Evolutionary conservation across 352 stramenopile genomes (phyloP).

Genomic region (Salisapilia sapeloensis): DNA sequence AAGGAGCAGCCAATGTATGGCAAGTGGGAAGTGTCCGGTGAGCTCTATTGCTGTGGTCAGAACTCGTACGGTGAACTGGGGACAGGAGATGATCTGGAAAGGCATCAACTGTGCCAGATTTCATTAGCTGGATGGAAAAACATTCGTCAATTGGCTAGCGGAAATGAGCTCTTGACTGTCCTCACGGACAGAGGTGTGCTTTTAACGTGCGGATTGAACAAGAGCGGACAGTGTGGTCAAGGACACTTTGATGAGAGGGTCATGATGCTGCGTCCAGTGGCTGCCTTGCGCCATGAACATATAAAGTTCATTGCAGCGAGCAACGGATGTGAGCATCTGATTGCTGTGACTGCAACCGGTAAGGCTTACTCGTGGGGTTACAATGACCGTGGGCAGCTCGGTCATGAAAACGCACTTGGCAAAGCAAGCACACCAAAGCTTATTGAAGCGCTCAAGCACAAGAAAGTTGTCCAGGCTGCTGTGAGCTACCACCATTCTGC

Average conservation of each 20-base stretch:
- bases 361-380: slow-evolving; percentile 79
- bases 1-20: slow-evolving; percentile 80
- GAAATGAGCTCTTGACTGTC: slow-evolving; percentile 67
- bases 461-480: slow-evolving; percentile 59
- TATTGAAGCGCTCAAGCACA: slow-evolving; percentile 71
- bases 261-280: slow-evolving; percentile 63
- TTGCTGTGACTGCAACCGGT: slow-evolving; percentile 63
- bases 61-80: slow-evolving; percentile 82
- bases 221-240: slow-evolving; percentile 77
- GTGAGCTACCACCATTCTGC: slow-evolving; percentile 80
- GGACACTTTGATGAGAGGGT: slow-evolving; percentile 78
- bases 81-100: slow-evolving; percentile 70
- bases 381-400: slow-evolving; percentile 75
- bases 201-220: slow-evolving; percentile 73
- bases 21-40: slow-evolving; percentile 66
- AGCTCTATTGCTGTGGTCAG: slow-evolving; percentile 77
- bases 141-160: slow-evolving; percentile 67
- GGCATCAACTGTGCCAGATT: slow-evolving; percentile 61
- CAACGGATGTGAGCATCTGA: slow-evolving; percentile 82
- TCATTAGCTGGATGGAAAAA: slow-evolving; percentile 69
- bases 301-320: slow-evolving; percentile 73
- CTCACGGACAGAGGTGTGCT: slow-evolving; percentile 71
- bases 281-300: slow-evolving; percentile 54
- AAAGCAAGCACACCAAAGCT: slow-evolving; percentile 76
- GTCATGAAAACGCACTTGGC: slow-evolving; percentile 67